Percentiles rank a stretch among this genome's conserved stretches.
Conservation (phyloP, 2,329 filamentous ascomycete species). For the Trichoderma aggressivum region DNA sequence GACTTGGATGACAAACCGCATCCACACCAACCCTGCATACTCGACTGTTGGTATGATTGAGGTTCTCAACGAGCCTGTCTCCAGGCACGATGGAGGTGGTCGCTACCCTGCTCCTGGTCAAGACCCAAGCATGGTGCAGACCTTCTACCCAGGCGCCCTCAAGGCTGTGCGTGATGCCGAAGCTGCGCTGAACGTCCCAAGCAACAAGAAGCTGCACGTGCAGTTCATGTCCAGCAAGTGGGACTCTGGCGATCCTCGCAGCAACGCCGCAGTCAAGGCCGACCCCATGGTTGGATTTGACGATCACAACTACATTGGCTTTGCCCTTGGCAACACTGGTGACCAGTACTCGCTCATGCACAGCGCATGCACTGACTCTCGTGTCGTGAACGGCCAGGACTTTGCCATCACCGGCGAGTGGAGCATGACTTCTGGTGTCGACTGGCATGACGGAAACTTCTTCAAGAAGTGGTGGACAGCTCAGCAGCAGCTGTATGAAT, state of each 20-base stretch:
- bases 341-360: constrained; percentile 25
- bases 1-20: constrained; percentile 51
- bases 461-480: constrained; percentile 56
- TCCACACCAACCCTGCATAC: constrained; percentile 48
- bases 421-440: constrained; percentile 47
- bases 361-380: constrained; percentile 44
- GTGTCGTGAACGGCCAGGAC: constrained; percentile 34
- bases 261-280: constrained; percentile 14
- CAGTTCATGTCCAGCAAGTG: constrained; percentile 48
- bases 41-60: constrained; percentile 57
- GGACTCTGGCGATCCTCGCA: constrained; percentile 43
- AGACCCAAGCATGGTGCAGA: constrained; percentile 22
- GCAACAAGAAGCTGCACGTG: constrained; percentile 40
- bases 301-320: constrained; percentile 50
- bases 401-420: constrained; percentile 56
- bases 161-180: constrained; percentile 27
- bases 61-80: constrained; percentile 49
- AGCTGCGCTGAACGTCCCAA: constrained; percentile 20
- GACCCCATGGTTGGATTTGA: constrained; percentile 52
- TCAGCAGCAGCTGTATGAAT: constrained; percentile 54
- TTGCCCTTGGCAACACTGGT: constrained; percentile 18
- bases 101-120: constrained; percentile 27
- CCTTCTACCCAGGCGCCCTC: constrained; percentile 26
- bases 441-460: constrained; percentile 44
- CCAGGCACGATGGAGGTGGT: constrained; percentile 20